Conservation (phyloP, 305 asterid genomes). For the Ilex paraguariensis region DNA sequence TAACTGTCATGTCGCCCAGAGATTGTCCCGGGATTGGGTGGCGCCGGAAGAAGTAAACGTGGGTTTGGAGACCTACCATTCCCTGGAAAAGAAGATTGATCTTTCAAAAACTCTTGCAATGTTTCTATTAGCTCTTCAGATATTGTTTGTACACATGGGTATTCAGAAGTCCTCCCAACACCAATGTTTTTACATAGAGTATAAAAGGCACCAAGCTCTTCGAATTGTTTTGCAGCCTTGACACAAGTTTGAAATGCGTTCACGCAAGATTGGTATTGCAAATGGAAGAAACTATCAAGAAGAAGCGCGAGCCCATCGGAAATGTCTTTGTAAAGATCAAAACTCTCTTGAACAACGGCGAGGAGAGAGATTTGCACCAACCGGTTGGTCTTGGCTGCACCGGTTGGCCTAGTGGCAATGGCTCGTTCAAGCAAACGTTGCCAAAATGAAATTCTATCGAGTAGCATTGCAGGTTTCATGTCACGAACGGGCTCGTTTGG, state of each 20-base stretch:
- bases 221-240: conserved; percentile 66
- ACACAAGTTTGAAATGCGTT: conserved; percentile 62
- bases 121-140: conserved; percentile 74
- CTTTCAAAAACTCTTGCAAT: conserved; percentile 71
- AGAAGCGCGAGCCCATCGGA: conserved; percentile 70
- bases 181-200: conserved; percentile 51
- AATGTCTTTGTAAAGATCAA: conserved; percentile 66
- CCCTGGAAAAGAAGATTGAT: conserved; percentile 60
- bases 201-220: conserved; percentile 66
- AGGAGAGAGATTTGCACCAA: conserved; percentile 54
- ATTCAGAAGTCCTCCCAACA: conserved; percentile 62
- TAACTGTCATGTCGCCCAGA: conserved; percentile 24
- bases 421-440: conserved; percentile 76
- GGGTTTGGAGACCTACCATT: conserved; percentile 24
- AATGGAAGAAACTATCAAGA: conserved; percentile 68
- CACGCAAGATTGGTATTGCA: conserved; percentile 63
- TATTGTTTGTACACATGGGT: conserved; percentile 63
- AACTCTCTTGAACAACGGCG: conserved; percentile 71
- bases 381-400: conserved; percentile 49
- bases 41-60: conserved; percentile 17
- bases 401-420: conserved; percentile 76
- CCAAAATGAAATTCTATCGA: conserved; percentile 67
- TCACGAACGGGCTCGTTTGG: conserved; percentile 53
- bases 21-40: conserved; percentile 10
- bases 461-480: conserved; percentile 76